Evolutionary conservation across 139 green algal genomes (phyloP).

Genomic region (Chlamydomonas asymmetrica): DNA sequence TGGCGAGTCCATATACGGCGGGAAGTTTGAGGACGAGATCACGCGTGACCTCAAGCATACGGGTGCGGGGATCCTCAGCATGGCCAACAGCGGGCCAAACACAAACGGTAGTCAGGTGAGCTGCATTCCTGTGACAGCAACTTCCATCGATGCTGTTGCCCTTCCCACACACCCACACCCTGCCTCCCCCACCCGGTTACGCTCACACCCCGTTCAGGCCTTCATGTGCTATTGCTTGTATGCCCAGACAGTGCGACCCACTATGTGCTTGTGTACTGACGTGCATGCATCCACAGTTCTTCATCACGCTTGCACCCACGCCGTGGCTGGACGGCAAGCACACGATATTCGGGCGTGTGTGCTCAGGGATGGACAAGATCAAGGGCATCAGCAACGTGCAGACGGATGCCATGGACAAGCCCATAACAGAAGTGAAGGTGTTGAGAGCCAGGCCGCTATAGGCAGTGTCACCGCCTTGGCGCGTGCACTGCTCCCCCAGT

Average conservation of each 20-base stretch:
- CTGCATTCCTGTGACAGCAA: background rate
- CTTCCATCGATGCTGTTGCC: too few relatives aligned
- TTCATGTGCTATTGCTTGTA: too few relatives aligned
- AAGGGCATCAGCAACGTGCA: constrained; percentile 86
- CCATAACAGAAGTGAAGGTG: constrained; percentile 72
- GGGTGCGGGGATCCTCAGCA: constrained; percentile 83
- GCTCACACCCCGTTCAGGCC: background rate
- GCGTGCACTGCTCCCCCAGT: too few relatives aligned
- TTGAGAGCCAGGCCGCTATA: constrained; percentile 56
- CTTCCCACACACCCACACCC: background rate
- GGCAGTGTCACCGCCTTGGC: too few relatives aligned
- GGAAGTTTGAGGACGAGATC: constrained; percentile 90
- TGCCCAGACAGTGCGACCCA: too few relatives aligned
- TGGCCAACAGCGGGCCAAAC: constrained; percentile 85
- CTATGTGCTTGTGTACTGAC: too few relatives aligned
- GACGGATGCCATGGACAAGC: constrained; percentile 71
- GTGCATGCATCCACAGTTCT: constrained; percentile 82
- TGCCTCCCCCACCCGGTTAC: background rate
- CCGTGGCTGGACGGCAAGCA: constrained; percentile 95
- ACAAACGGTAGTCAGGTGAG: constrained; percentile 82
- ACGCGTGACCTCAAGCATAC: constrained; percentile 81
- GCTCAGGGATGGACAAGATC: constrained; percentile 82
- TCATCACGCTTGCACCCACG: constrained; percentile 83
- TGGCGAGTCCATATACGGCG: constrained; percentile 88
- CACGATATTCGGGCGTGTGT: constrained; percentile 95